Evolutionary conservation across 2,329 filamentous ascomycete genomes (phyloP).

Genomic region (Seiridium unicorne): DNA sequence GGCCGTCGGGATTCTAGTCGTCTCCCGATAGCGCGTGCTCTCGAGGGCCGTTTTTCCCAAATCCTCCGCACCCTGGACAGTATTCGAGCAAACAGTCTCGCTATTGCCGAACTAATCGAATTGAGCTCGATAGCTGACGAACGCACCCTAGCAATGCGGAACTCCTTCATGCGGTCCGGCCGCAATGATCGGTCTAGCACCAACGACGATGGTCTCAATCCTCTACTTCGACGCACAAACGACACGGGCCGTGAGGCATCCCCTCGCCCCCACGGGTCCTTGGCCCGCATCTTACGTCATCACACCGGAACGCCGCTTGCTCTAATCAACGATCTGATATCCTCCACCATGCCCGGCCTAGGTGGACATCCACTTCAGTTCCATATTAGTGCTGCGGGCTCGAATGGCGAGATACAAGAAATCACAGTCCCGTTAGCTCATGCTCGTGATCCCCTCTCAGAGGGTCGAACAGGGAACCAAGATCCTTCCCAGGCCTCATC

Average conservation of each 20-base stretch:
- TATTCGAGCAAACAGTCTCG: background rate
- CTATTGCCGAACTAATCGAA: background rate
- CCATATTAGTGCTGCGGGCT: conserved; percentile 51
- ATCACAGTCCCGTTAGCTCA: conserved; percentile 32
- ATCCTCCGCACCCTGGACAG: too few relatives aligned
- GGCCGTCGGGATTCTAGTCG: background rate
- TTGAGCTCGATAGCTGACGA: background rate
- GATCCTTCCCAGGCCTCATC: conserved; percentile 73
- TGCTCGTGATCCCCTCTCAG: conserved; percentile 41
- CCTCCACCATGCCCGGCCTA: conserved; percentile 44
- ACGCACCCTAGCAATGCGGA: conserved; percentile 26
- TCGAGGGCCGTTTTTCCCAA: background rate
- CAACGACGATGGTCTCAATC: conserved; percentile 82
- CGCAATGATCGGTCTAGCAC: conserved; percentile 53
- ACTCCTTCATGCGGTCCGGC: conserved; percentile 46
- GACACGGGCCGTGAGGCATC: conserved; percentile 42
- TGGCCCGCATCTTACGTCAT: conserved; percentile 51
- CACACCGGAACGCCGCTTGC: conserved; percentile 50
- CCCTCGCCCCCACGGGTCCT: conserved; percentile 48
- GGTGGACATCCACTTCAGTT: conserved; percentile 54
- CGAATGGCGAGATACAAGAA: conserved; percentile 51
- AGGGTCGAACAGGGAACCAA: conserved; percentile 48
- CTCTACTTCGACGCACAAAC: conserved; percentile 69
- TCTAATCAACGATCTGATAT: conserved; percentile 55
- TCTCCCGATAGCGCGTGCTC: background rate